phyloP scores from a whole-genome alignment of 2,329 filamentous ascomycete genomes.

The Pseudogymnoascus sp. region DNA sequence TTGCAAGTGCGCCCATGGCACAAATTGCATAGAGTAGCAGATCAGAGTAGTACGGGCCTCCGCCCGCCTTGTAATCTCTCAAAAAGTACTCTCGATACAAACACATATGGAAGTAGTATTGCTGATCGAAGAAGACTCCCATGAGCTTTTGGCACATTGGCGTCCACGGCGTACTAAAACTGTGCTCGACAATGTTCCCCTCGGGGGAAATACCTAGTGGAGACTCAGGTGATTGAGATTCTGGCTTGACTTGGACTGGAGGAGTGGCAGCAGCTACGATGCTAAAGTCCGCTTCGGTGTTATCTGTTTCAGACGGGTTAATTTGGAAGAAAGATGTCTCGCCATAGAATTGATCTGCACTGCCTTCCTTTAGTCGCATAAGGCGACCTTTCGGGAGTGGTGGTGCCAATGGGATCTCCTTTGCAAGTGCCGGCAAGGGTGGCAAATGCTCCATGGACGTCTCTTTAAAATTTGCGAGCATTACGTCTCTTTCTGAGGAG shows the following conservation, averaged over 20 bases:
- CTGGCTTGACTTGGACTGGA: slow-evolving; percentile 1
- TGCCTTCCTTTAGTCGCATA: slow-evolving; percentile 32
- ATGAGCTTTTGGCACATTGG: slow-evolving; percentile 37
- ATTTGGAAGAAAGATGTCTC: slow-evolving; percentile 40
- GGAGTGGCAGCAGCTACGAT: slow-evolving; percentile 10
- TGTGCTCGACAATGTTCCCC: slow-evolving; percentile 27
- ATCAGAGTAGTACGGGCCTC: slow-evolving; percentile 43
- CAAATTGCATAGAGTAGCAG: slow-evolving; percentile 42
- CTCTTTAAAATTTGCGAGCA: slow-evolving; percentile 34
- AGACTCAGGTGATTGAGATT: not conserved
- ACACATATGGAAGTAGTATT: slow-evolving; percentile 43
- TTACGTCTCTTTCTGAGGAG: slow-evolving; percentile 33
- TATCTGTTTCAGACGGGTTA: slow-evolving; percentile 18
- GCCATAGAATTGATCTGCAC: slow-evolving; percentile 40
- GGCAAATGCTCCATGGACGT: slow-evolving; percentile 16
- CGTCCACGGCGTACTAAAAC: slow-evolving; percentile 7
- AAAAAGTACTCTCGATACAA: slow-evolving; percentile 45
- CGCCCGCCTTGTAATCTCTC: slow-evolving; percentile 40
- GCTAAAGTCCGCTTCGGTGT: slow-evolving; percentile 1
- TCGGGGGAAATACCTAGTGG: slow-evolving; percentile 34
- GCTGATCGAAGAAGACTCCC: slow-evolving; percentile 40
- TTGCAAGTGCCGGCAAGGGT: not conserved
- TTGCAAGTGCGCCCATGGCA: slow-evolving; percentile 41
- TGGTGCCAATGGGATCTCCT: slow-evolving; percentile 12
- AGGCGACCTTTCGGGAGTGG: slow-evolving; percentile 34